phyloP scores from a whole-genome alignment of 2,329 filamentous ascomycete species.

The Madurella mycetomatis region DNA sequence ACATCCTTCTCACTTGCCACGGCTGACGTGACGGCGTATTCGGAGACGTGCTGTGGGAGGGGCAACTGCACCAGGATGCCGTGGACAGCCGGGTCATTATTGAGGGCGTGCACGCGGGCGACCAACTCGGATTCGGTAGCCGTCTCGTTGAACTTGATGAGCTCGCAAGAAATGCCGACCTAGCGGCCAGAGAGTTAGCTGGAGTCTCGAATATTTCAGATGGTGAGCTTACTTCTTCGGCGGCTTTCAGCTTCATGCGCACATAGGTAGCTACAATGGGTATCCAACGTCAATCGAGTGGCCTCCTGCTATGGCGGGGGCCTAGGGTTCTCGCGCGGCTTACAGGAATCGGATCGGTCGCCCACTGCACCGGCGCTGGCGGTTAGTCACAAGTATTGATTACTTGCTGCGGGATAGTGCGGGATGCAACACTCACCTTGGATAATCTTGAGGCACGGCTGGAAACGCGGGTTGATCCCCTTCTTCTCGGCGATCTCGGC shows the following conservation, averaged over 20 bases:
- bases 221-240: constrained; percentile 64
- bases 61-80: constrained; percentile 94
- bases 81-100: constrained; percentile 81
- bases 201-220: too few species aligned
- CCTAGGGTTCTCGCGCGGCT: constrained; percentile 32
- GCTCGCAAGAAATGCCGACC: constrained; percentile 85
- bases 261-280: constrained; percentile 78
- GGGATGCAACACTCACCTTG: constrained; percentile 60
- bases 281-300: not conserved
- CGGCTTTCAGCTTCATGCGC: constrained; percentile 98
- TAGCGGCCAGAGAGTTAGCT: constrained; percentile 32
- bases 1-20: constrained; percentile 95
- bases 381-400: constrained; percentile 4
- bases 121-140: constrained; percentile 83
- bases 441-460: constrained; percentile 87
- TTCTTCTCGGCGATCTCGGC: constrained; percentile 78
- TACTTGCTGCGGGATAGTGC: not conserved
- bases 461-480: constrained; percentile 77
- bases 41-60: constrained; percentile 81
- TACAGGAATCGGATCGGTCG: constrained; percentile 87
- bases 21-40: constrained; percentile 84
- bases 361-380: constrained; percentile 59
- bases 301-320: constrained; percentile 20
- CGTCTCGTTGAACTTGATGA: constrained; percentile 76
- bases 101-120: constrained; percentile 73